Base-by-base conservation (phyloP, 768 basidiomycete genomes). In the Boletus sp. region DNA sequence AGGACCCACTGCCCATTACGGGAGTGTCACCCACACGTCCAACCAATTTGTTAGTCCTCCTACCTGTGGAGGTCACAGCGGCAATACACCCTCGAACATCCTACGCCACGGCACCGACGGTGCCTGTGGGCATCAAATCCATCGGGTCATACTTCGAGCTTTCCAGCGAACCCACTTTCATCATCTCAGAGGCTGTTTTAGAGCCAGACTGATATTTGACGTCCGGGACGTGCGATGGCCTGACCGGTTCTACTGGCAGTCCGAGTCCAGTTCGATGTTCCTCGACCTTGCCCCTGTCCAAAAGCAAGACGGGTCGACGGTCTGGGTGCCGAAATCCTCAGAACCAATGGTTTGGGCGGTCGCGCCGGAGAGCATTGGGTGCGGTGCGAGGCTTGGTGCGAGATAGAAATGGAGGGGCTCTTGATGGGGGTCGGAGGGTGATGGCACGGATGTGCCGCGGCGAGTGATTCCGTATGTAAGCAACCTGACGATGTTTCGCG, bases 21-120 rank as follows among this genome's bases (percentile, higher is more conserved):
- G 89, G 89, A 1, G 90, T 92, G 60, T 91, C 91, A 5, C 90
- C 90, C 19, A 92, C 75, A 5, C 90, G 78, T 8, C 90, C 90
- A 15, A 84, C 85, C 11, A 90, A 77, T 67, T 92, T 93, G 70
- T 93, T 93, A 33, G 88, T 93, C 43, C 74, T 75, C 2, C 91
- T 90, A 38, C 91, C 91, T 0, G 90, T 93, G 1, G 90, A 90
- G 1, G 91, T 93, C 17, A 85, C 72, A 2, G 77, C 71, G 1
- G 84, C 81, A 54, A 93, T 83, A 63, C 89, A 90, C 1, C 90
- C 90, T 23, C 82, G 74, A 6, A 77, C 60, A 64, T 92, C 91
- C 30, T 92, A 73, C 5, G 88, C 89, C 8, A 93, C 88, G 1
- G 91, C 91, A 21, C 91, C 91, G 8, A 93, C 90, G 0, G 90